These are phyloP conservation scores for Talaromyces sp. DNA, from an alignment of 2,329 filamentous ascomycete genomes.

Conservation along the genomic window DNA sequence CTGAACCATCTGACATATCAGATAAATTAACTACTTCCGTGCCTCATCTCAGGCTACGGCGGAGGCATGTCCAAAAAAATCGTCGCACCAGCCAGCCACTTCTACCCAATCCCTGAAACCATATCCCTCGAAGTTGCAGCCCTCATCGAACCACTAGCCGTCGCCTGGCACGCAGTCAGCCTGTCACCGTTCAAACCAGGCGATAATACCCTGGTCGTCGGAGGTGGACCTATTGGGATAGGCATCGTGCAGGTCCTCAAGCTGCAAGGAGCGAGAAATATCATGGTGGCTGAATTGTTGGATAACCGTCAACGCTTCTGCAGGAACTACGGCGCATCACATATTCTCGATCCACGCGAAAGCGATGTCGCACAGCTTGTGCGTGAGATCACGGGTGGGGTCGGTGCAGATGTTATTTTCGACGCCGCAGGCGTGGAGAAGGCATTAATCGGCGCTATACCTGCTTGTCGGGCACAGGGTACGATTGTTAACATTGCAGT, in stretches of 20 bases:
- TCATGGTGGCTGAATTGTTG: slow-evolving; percentile 62
- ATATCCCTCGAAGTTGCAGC: slow-evolving; percentile 40
- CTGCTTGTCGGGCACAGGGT: slow-evolving; percentile 56
- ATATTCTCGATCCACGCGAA: slow-evolving; percentile 59
- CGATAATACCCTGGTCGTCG: slow-evolving; percentile 58
- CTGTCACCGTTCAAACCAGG: slow-evolving; percentile 51
- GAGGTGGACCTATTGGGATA: slow-evolving; percentile 66
- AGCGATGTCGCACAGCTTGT: too few relatives aligned
- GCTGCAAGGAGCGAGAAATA: slow-evolving; percentile 55
- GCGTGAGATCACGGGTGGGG: slow-evolving; percentile 49
- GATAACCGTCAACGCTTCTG: slow-evolving; percentile 55
- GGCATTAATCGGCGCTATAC: slow-evolving; percentile 51
- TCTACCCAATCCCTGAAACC: slow-evolving; percentile 28
- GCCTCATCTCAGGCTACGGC: too few relatives aligned
- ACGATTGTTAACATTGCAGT: slow-evolving; percentile 67
- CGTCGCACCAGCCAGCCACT: slow-evolving; percentile 29
- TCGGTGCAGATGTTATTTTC: slow-evolving; percentile 62
- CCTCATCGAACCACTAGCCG: slow-evolving; percentile 66
- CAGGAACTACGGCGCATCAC: slow-evolving; percentile 57
- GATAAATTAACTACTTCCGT: too few relatives aligned
- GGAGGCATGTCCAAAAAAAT: too few relatives aligned
- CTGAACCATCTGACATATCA: too few relatives aligned
- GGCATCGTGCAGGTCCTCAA: slow-evolving; percentile 62
- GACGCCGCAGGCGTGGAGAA: slow-evolving; percentile 65
- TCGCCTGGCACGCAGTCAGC: slow-evolving; percentile 66